These are phyloP conservation scores for Quercus lobata DNA, from an alignment of 331 rosid species.

Conservation along the genomic window DNA sequence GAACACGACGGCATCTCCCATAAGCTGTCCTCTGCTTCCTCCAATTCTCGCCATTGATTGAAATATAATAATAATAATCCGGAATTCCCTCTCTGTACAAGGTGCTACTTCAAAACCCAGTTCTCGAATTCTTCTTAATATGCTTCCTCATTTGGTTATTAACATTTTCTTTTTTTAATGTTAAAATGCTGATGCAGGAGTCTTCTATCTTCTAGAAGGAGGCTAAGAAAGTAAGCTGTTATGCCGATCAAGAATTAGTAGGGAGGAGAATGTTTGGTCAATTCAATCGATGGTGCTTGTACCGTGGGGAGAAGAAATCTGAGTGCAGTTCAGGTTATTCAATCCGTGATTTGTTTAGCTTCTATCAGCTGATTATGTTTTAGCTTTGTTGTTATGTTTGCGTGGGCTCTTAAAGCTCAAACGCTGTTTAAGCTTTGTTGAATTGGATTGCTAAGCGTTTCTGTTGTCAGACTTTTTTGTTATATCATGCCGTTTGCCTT, in stretches of 20 bases:
- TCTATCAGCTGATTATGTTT: slow-evolving; percentile 28
- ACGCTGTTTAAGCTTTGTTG: slow-evolving; percentile 15
- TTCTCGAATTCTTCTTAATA: slow-evolving; percentile 9
- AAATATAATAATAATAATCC: neutral
- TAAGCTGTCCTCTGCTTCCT: slow-evolving; percentile 93
- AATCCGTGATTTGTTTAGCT: slow-evolving; percentile 44
- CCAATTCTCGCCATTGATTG: slow-evolving; percentile 87
- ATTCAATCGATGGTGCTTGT: slow-evolving; percentile 43
- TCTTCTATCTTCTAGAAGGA: neutral
- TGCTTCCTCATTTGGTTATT: neutral
- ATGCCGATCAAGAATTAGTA: neutral
- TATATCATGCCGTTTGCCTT: slow-evolving; percentile 16
- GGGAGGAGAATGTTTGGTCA: slow-evolving; percentile 39
- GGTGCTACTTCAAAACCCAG: slow-evolving; percentile 39
- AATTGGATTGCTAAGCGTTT: slow-evolving; percentile 29
- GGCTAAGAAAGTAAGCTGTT: slow-evolving; percentile 7
- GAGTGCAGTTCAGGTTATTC: slow-evolving; percentile 46
- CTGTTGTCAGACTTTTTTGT: slow-evolving; percentile 21
- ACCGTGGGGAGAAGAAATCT: slow-evolving; percentile 54
- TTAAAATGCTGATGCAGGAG: slow-evolving; percentile 18
- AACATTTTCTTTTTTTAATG: neutral
- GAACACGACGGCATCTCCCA: slow-evolving; percentile 79
- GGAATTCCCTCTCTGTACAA: slow-evolving; percentile 24
- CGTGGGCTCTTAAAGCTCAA: slow-evolving; percentile 25
- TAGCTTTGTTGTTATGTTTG: slow-evolving; percentile 29